These are phyloP conservation scores for Fraxinus baroniana DNA, from an alignment of 305 asterid species.

Conservation along the genomic window DNA sequence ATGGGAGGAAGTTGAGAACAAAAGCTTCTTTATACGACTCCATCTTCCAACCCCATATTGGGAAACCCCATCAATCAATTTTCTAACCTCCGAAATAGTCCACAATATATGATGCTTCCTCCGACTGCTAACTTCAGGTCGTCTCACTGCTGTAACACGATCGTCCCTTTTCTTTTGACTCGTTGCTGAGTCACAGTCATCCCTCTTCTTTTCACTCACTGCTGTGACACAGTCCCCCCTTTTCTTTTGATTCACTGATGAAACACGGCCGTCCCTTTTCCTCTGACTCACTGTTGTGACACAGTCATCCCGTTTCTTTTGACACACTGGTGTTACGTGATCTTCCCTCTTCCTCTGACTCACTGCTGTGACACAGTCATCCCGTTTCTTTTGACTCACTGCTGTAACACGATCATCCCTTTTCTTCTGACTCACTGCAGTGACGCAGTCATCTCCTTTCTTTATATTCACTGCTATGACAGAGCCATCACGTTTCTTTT, in stretches of 20 bases:
- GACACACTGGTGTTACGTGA: not conserved
- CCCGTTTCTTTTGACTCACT: conserved; percentile 13
- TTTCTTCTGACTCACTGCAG: conserved; percentile 24
- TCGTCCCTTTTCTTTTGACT: conserved; percentile 31
- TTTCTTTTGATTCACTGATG: not conserved
- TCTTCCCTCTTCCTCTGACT: conserved; percentile 4
- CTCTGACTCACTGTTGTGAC: conserved; percentile 28
- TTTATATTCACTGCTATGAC: conserved; percentile 12
- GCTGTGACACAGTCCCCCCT: not conserved
- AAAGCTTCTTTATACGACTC: conserved; percentile 76
- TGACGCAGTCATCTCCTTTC: conserved; percentile 16
- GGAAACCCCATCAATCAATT: conserved; percentile 77
- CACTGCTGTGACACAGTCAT: conserved; percentile 1
- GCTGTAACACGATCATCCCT: conserved; percentile 13
- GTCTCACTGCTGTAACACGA: conserved; percentile 28
- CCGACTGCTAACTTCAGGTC: conserved; percentile 44
- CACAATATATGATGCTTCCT: conserved; percentile 81
- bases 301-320: conserved; percentile 1
- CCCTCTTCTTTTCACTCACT: conserved; percentile 21
- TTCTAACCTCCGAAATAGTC: conserved; percentile 74
- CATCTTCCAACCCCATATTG: conserved; percentile 87
- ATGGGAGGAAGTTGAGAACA: conserved; percentile 69
- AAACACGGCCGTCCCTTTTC: not conserved
- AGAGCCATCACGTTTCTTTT: conserved; percentile 24
- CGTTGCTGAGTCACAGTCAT: conserved; percentile 26